These are phyloP conservation scores for Xylariaceae sp. DNA, from an alignment of 2,329 filamentous ascomycete genomes.

Conservation along the genomic window DNA sequence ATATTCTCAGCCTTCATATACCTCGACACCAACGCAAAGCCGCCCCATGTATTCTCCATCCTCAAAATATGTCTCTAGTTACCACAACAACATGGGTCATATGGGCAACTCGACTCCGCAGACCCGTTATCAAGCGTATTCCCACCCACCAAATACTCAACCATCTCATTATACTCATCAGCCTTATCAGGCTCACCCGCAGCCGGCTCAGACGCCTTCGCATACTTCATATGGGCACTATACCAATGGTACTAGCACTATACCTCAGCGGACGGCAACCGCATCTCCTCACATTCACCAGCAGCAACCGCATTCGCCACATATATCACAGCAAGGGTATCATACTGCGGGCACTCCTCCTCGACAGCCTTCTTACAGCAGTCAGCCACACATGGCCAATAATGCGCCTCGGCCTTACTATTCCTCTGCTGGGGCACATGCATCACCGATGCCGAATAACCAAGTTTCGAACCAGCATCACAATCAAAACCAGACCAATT, in stretches of 20 bases:
- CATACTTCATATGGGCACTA: slow-evolving; percentile 39
- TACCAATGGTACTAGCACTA: slow-evolving; percentile 35
- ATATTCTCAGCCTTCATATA: slow-evolving; percentile 58
- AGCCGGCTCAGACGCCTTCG: slow-evolving; percentile 36
- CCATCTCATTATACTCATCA: slow-evolving; percentile 35
- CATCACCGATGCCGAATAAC: slow-evolving; percentile 35
- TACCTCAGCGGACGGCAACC: slow-evolving; percentile 38
- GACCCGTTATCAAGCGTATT: slow-evolving; percentile 37
- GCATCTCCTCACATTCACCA: slow-evolving; percentile 41
- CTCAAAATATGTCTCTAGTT: slow-evolving; percentile 48
- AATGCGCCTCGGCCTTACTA: slow-evolving; percentile 37
- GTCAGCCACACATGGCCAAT: slow-evolving; percentile 36
- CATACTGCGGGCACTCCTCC: slow-evolving; percentile 36
- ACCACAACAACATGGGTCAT: slow-evolving; percentile 49
- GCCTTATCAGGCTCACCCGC: slow-evolving; percentile 36
- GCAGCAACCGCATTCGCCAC: slow-evolving; percentile 38
- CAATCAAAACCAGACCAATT: slow-evolving; percentile 20
- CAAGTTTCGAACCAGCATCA: slow-evolving; percentile 33
- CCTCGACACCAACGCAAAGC: slow-evolving; percentile 49
- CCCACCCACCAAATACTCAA: slow-evolving; percentile 36
- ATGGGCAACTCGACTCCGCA: slow-evolving; percentile 50
- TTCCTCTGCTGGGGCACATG: slow-evolving; percentile 30
- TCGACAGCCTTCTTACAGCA: slow-evolving; percentile 37
- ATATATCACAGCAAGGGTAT: slow-evolving; percentile 38
- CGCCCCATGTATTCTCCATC: slow-evolving; percentile 44